Evolutionary conservation across 2,329 filamentous ascomycete species (phyloP).

Genomic region (Aspergillus viridinutans): DNA sequence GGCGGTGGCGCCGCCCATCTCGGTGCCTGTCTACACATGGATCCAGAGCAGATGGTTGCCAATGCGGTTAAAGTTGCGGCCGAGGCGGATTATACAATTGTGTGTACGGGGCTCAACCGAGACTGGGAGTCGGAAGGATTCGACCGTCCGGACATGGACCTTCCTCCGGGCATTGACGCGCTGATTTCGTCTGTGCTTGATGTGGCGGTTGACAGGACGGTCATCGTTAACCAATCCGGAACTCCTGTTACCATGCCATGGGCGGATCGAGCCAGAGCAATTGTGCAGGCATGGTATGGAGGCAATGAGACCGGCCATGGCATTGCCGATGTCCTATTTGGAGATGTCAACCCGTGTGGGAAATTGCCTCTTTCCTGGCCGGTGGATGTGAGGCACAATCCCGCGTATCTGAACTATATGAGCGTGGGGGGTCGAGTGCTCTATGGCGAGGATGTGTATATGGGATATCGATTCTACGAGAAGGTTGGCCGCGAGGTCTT

Average conservation of each 20-base stretch:
- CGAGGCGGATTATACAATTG: slow-evolving; percentile 16
- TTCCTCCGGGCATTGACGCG: slow-evolving; percentile 49
- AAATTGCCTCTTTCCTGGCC: slow-evolving; percentile 73
- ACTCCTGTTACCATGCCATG: slow-evolving; percentile 56
- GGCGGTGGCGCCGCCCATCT: slow-evolving; percentile 23
- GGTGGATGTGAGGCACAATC: slow-evolving; percentile 60
- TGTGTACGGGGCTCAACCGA: slow-evolving; percentile 21
- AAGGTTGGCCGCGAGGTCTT: slow-evolving; percentile 58
- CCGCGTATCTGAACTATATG: slow-evolving; percentile 67
- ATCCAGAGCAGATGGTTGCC: slow-evolving; percentile 9
- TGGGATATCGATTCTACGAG: slow-evolving; percentile 77
- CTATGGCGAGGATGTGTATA: slow-evolving; percentile 74
- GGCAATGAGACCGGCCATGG: slow-evolving; percentile 77
- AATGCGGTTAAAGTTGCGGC: slow-evolving; percentile 12
- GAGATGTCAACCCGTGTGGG: slow-evolving; percentile 65
- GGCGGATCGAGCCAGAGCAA: slow-evolving; percentile 42
- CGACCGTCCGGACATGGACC: slow-evolving; percentile 52
- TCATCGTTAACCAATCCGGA: slow-evolving; percentile 70
- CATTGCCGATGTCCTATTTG: slow-evolving; percentile 72
- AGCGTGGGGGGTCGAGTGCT: slow-evolving; percentile 65
- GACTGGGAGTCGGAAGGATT: slow-evolving; percentile 36
- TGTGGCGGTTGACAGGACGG: slow-evolving; percentile 60
- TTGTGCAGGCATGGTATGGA: slow-evolving; percentile 76
- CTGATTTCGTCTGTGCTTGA: slow-evolving; percentile 59
- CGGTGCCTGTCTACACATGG: slow-evolving; percentile 20